Base-by-base conservation (phyloP, 2,329 filamentous ascomycete species). In the Penicillium sp. region DNA sequence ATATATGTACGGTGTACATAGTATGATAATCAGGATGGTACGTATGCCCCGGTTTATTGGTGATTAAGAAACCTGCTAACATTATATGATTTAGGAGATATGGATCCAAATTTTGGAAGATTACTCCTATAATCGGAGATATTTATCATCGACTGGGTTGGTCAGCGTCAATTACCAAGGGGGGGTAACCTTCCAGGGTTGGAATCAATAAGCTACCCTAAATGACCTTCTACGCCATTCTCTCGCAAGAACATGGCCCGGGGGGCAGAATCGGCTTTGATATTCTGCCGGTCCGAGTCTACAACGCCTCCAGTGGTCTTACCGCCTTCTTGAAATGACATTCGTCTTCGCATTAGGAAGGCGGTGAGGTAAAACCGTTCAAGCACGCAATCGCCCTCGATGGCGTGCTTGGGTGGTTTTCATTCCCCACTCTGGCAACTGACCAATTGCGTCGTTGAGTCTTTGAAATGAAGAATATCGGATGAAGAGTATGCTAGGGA, bases 401-500 rank as follows among this genome's bases (percentile, higher is more conserved):
- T 42, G 40, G 40, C 40, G 40, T 42, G 40, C 40, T 42, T 42
- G 28, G 28, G 19, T n/a, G 12, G 28, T 31, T 42, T 42, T 31
- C 13, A 32, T 21, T 42, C 40, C 13, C 40, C 40, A 42, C 40
- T 31, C 17, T 32, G 28, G 7, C 8, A 6, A 42, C 5, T 42
- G 40, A n/a, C 40, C 40, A 42, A 42, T 42, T 55, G 63, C 60
- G 64, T 56, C 62, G 61, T 60, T 42, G 34, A 39, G 4, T 28
- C n/a, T 8, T 45, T 10, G n/a, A 37, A 45, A 37, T 28, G 43
- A 45, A 45, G 43, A 45, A 49, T 49, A 55, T 50, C 54, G 55
- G 55, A 57, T 55, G 57, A 53, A 48, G 45, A 51, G 51, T 43
- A 47, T 56, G 53, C 53, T 53, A 57, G 56, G 53, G 43, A 56